Conservation (phyloP, 116 monocot genomes). For the Zostera marina region DNA sequence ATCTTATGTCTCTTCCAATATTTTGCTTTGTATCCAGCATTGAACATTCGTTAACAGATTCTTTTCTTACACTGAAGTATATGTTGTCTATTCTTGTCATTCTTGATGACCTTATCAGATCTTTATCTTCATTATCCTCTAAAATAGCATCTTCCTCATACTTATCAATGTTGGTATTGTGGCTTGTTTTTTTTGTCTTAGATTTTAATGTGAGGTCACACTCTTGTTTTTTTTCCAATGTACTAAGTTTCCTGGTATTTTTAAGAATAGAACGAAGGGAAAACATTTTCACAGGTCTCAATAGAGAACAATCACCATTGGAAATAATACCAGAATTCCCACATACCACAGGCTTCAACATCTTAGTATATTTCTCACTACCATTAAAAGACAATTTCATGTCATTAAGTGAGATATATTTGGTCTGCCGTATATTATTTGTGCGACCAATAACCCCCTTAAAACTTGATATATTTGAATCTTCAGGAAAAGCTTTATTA, state of each 20-base stretch:
- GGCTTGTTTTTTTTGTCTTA: constrained; percentile 7
- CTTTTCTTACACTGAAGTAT: constrained; percentile 10
- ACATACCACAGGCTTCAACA: constrained; percentile 46
- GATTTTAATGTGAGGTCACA: background rate
- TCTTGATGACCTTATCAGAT: background rate
- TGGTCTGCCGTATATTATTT: constrained; percentile 22
- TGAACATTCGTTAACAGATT: constrained; percentile 1
- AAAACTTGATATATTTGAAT: constrained; percentile 2
- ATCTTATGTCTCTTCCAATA: background rate
- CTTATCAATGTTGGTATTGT: background rate
- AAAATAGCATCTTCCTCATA: constrained; percentile 5
- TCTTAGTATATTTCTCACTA: constrained; percentile 10
- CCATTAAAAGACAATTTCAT: constrained; percentile 12
- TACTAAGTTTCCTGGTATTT: constrained; percentile 27
- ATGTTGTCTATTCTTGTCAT: constrained; percentile 1
- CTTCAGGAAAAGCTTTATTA: constrained; percentile 6
- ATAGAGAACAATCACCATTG: constrained; percentile 22
- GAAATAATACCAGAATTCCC: constrained; percentile 67
- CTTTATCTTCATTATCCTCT: constrained; percentile 3
- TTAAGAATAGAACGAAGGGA: constrained; percentile 57
- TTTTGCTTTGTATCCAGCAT: background rate
- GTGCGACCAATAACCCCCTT: constrained; percentile 10
- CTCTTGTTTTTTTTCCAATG: constrained; percentile 10
- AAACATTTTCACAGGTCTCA: constrained; percentile 56
- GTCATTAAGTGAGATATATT: constrained; percentile 33